Evolutionary conservation across 495 filamentous ascomycete species (phyloP).

Genomic region (Aspergillus bertholletiae): DNA sequence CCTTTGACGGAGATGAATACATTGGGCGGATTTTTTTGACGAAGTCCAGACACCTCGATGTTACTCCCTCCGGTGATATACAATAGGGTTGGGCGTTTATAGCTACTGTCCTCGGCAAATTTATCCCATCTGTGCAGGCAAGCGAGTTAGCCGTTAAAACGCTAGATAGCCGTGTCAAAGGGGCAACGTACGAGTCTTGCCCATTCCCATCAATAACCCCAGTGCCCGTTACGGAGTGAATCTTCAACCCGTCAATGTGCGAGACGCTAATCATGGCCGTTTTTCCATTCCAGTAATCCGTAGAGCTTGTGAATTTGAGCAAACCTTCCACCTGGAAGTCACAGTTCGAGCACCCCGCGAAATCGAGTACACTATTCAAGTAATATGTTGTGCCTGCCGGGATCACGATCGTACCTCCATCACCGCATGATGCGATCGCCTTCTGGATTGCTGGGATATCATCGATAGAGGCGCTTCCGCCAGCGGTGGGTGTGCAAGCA

Average conservation of each 20-base stretch:
- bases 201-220: conserved; percentile 47
- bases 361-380: conserved; percentile 36
- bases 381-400: conserved; percentile 38
- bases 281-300: conserved; percentile 35
- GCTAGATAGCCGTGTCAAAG: not conserved
- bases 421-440: conserved; percentile 35
- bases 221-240: conserved; percentile 34
- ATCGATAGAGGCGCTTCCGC: conserved; percentile 26
- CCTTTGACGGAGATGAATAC: conserved; percentile 41
- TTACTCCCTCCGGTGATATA: conserved; percentile 35
- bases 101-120: conserved; percentile 33
- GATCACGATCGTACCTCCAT: conserved; percentile 41
- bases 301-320: conserved; percentile 33
- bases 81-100: conserved; percentile 33
- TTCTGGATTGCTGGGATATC: conserved; percentile 37
- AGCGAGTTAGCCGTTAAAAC: not conserved
- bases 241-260: conserved; percentile 28
- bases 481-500: conserved; percentile 35
- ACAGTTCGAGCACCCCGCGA: conserved; percentile 33
- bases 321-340: conserved; percentile 42
- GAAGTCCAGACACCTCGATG: conserved; percentile 30
- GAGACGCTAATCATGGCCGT: conserved; percentile 37
- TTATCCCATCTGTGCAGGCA: conserved; percentile 25
- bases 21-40: conserved; percentile 40
- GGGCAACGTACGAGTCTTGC: conserved; percentile 31